phyloP scores from a whole-genome alignment of 1,284 basidiomycete species.

The Rhodofomes roseus region DNA sequence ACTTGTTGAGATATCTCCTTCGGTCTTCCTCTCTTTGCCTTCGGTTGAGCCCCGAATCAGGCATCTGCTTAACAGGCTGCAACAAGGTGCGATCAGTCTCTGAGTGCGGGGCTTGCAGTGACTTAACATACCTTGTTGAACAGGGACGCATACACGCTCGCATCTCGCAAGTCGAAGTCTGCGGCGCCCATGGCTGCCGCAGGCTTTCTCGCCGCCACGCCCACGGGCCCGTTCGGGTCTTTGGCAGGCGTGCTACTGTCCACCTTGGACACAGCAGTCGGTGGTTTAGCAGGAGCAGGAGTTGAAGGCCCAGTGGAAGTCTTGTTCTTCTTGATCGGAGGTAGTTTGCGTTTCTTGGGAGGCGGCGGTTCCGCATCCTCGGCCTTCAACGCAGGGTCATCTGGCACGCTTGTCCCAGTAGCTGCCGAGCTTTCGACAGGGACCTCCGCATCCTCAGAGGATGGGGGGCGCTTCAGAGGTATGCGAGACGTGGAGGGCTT shows the following conservation, averaged over 20 bases:
- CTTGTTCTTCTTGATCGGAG: conserved; percentile 74
- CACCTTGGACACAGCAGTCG: conserved; percentile 18
- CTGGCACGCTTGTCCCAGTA: background rate
- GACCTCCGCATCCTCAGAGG: conserved; percentile 1
- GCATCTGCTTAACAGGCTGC: conserved; percentile 41
- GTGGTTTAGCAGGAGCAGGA: conserved; percentile 23
- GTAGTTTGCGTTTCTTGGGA: conserved; percentile 62
- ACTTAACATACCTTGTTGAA: conserved; percentile 48
- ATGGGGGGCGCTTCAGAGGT: background rate
- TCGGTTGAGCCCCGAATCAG: conserved; percentile 53
- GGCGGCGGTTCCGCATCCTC: conserved; percentile 18
- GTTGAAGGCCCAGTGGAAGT: conserved; percentile 27
- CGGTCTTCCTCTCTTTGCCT: conserved; percentile 68
- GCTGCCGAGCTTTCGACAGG: background rate
- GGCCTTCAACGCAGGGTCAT: conserved; percentile 5
- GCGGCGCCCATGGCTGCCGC: conserved; percentile 36
- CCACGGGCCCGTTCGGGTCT: conserved; percentile 13
- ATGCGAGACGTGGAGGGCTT: background rate
- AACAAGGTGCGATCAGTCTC: background rate
- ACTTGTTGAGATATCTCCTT: conserved; percentile 60
- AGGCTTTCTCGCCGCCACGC: conserved; percentile 31
- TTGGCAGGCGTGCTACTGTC: conserved; percentile 23
- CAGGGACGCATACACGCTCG: conserved; percentile 57
- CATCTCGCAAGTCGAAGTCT: conserved; percentile 64
- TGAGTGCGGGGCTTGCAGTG: background rate